Evolutionary conservation across 106 monocot species (phyloP), one percentile per base, ranked within the genome.

Genomic region (Acorus gramineus): DNA sequence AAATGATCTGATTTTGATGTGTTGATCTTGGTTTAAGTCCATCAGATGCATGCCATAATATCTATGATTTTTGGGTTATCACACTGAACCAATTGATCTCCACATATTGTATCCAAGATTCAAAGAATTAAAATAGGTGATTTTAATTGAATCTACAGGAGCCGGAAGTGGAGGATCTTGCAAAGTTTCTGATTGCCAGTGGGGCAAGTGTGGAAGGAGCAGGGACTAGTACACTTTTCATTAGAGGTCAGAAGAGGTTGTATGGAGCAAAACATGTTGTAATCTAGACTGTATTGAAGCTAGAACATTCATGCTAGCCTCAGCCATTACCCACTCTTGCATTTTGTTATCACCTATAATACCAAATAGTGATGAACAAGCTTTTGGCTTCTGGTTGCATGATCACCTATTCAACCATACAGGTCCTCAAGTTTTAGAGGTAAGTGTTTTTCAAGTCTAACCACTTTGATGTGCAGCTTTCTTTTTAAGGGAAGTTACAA

Each of bases 91-190:
- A 7, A 56, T 46, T 68, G 4, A n/a, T 50, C 0, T 28, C 28
- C 28, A 28, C 28, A 28, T 28, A 28, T 28, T 28, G 28, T 28
- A 28, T 28, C 28, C 28, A 28, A 28, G 28, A 28, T 28, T 28
- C 28, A 28, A 28, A 28, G 28, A 28, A 28, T 28, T 28, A 28
- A 28, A 28, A 28, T 28, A 28, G 28, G 28, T 28, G 28, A 28
- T 28, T 28, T 28, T 28, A 28, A 28, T 28, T 28, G 28, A 28
- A 28, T 28, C 8, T 52, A 13, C 61, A 83, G 83, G 83, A 83
- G 67, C 83, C 83, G 14, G 83, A 83, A 72, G 75, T 83, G 44
- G 56, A 49, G n/a, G 83, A 83, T 43, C 78, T 83, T 14, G 78
- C 83, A 46, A 47, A 66, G 8, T 83, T 75, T 63, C 75, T 83